Base-by-base conservation (phyloP, 495 filamentous ascomycete species). In the Daldinia bambusicola region DNA sequence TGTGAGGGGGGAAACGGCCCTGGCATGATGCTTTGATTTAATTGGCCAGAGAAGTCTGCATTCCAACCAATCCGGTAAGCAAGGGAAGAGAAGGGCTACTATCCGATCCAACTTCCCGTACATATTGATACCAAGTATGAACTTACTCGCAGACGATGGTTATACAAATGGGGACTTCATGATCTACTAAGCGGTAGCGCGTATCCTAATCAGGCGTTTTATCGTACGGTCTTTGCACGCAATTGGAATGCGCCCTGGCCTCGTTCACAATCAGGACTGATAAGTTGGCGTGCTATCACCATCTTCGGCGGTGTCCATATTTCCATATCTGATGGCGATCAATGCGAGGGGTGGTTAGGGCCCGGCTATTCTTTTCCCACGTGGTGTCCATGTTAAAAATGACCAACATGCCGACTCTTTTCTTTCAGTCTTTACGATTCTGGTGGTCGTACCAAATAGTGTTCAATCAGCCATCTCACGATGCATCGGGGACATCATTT, bases 401-500 rank as follows among this genome's bases (percentile, higher is more conserved):
- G 20, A 38, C 52, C 52, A 34, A 6, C 30, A 22, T 50, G 13
- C 63, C 31, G 16, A 13, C 30, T 14, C 6, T 34, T 18, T 63
- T 57, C 55, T 57, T 31, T 40, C 10, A 48, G 16, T 64, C 55
- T 55, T 67, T 50, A 66, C 48, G 55, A 61, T 57, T 66, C 36
- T 56, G 60, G 61, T 65, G 50, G 30, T 52, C 52, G 30, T 53
- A n/a, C n/a, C n/a, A n/a, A n/a, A n/a, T n/a, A 36, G 16, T 53
- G 16, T 48, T 26, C 51, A 38, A 58, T 40, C 48, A 48, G 61
- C 26, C 32, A 30, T 36, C 52, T 51, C 40, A 43, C 18, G 63
- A 75, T 74, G 74, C 48, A 79, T 36, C 70, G 51, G 37, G 78
- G 78, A 70, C 30, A 66, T 26, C 56, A 76, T 55, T 51, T 81